Base-by-base conservation (phyloP, 2,329 filamentous ascomycete species). In the Escovopsis sp. region DNA sequence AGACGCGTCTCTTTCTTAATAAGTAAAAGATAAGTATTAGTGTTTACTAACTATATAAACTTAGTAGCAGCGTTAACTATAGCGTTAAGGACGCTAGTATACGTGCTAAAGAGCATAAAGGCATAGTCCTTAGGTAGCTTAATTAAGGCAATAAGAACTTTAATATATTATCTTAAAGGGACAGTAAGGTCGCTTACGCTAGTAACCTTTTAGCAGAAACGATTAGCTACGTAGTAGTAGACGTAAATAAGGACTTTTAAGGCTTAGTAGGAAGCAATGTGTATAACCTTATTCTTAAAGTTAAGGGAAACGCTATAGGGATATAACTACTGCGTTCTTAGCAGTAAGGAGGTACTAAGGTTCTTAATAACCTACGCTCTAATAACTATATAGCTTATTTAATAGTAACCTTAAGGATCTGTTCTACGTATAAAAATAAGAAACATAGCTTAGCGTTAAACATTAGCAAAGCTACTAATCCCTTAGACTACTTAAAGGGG, bases 271-370 rank as follows among this genome's bases (percentile, higher is more conserved):
- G 23, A 14, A 5, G 9, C 9, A 26, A 11, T 17, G 27, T 17
- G 32, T 32, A 36, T 26, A 32, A 32, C n/a, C 17, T 30, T 27
- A 33, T 33, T 14, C 33, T 26, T 26, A 18, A 33, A 32, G 21
- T 32, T 27, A 32, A 32, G 17, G 9, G 19, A 5, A 21, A 21
- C 9, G 9, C 9, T 21, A 21, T 21, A 21, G 9, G 9, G 19
- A 15, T 27, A 35, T 27, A 35, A 30, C 16, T 15, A 29, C 30
- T 35, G 18, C 17, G 15, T 27, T 28, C 11, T 18, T 6, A 29
- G n/a, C n/a, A n/a, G n/a, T n/a, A 16, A 29, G 7, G 27, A 29
- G 15, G 15, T 29, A 29, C 13, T n/a, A 29, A 29, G 13, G 15
- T 29, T 29, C 27, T 29, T n/a, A 6, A 29, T 29, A 29, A 29